Evolutionary conservation across 108 stramenopile genomes (phyloP).

Genomic region (Fragilaria crotonensis): DNA sequence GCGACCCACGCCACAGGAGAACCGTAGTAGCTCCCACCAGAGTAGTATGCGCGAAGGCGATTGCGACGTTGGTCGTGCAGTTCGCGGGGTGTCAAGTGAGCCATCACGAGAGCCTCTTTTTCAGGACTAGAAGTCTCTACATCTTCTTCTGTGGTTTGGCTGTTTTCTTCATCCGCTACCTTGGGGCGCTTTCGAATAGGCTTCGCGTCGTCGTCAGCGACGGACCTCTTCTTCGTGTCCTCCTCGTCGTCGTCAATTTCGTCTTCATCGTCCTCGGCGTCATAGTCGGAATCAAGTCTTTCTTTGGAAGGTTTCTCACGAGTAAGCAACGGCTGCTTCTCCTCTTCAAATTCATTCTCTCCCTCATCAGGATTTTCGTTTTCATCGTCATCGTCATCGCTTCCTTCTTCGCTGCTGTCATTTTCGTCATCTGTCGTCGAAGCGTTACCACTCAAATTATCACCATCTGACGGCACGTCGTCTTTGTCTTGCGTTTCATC

Average conservation of each 20-base stretch:
- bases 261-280: slow-evolving; percentile 24
- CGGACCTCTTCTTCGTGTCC: slow-evolving; percentile 3
- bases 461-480: slow-evolving; percentile 71
- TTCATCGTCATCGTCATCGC: slow-evolving; percentile 32
- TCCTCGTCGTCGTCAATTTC: slow-evolving; percentile 6
- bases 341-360: slow-evolving; percentile 22
- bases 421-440: slow-evolving; percentile 23
- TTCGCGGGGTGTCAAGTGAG: slow-evolving; percentile 37
- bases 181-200: background rate
- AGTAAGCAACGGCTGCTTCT: slow-evolving; percentile 7
- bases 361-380: slow-evolving; percentile 28
- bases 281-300: slow-evolving; percentile 28
- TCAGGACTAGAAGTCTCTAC: slow-evolving; percentile 6
- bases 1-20: slow-evolving; percentile 65
- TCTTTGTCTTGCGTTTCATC: slow-evolving; percentile 44
- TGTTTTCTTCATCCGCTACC: slow-evolving; percentile 14
- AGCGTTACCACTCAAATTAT: slow-evolving; percentile 70
- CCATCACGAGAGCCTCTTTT: slow-evolving; percentile 5
- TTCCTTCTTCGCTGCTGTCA: slow-evolving; percentile 13
- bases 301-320: background rate
- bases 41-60: slow-evolving; percentile 63
- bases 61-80: slow-evolving; percentile 53
- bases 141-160: slow-evolving; percentile 26
- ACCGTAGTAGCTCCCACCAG: slow-evolving; percentile 56
- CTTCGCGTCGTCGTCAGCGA: background rate